Conservation (phyloP, 2,329 filamentous ascomycete genomes). For the Calonectria multiphialidica region DNA sequence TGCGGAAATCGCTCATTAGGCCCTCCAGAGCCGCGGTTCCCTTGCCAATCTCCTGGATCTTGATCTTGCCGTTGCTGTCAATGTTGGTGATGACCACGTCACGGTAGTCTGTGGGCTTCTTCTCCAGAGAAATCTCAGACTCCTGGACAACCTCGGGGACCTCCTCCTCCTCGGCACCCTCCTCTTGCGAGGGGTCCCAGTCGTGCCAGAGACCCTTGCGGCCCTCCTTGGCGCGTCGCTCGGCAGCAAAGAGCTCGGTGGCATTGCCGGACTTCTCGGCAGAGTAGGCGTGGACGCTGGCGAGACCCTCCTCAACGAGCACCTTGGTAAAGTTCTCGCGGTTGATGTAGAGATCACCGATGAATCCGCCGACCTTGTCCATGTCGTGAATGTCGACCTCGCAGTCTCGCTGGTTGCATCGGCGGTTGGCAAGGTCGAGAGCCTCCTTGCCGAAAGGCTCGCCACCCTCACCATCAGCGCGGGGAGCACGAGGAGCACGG, state of each 20-base stretch:
- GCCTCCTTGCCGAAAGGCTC: slow-evolving; percentile 98
- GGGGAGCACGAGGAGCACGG: slow-evolving; percentile 87
- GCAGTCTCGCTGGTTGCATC: slow-evolving; percentile 93
- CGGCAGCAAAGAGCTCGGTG: slow-evolving; percentile 86
- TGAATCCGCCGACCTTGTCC: slow-evolving; percentile 98
- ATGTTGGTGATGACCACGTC: slow-evolving; percentile 94
- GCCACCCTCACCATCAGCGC: slow-evolving; percentile 79
- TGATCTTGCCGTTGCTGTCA: slow-evolving; percentile 83
- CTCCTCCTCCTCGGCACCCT: slow-evolving; percentile 66
- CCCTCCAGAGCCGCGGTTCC: slow-evolving; percentile 88
- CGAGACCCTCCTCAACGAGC: slow-evolving; percentile 93
- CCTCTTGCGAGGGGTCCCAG: slow-evolving; percentile 92
- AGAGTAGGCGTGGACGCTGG: slow-evolving; percentile 92
- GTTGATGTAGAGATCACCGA: slow-evolving; percentile 92
- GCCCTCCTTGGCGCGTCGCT: slow-evolving; percentile 89
- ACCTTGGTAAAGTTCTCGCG: slow-evolving; percentile 96
- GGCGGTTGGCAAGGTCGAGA: slow-evolving; percentile 87
- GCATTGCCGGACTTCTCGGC: slow-evolving; percentile 95
- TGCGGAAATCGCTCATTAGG: slow-evolving; percentile 91
- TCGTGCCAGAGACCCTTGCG: slow-evolving; percentile 92
- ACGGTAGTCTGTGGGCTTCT: slow-evolving; percentile 86
- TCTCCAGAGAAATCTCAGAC: slow-evolving; percentile 67
- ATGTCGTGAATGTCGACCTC: slow-evolving; percentile 95
- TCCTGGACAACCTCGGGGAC: slow-evolving; percentile 64
- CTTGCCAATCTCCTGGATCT: slow-evolving; percentile 90